phyloP scores from a whole-genome alignment of 352 stramenopile species.

The Phytopythium boreale region DNA sequence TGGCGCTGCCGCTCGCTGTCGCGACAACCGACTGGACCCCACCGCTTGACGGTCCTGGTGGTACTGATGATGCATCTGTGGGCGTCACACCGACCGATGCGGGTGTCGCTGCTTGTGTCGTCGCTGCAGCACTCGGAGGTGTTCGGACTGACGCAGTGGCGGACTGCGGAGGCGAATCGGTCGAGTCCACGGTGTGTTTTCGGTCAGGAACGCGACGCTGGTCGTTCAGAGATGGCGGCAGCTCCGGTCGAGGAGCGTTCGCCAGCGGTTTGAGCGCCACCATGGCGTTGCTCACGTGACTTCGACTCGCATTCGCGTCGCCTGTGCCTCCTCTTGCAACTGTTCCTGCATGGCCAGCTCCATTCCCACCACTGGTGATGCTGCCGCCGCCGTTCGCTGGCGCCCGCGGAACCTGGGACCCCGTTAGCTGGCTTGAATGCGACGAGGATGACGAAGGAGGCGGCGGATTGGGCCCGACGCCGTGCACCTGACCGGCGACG shows the following conservation, averaged over 20 bases:
- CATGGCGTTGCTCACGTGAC: constrained; percentile 2
- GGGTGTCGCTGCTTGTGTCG: constrained; percentile 2
- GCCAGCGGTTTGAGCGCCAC: constrained; percentile 6
- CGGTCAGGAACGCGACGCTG: constrained; percentile 6
- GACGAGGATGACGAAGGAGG: constrained; percentile 13
- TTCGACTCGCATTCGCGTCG: background rate
- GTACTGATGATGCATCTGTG: background rate
- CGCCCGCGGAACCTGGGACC: constrained; percentile 12
- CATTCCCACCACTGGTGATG: constrained; percentile 4
- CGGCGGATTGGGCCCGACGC: constrained; percentile 19
- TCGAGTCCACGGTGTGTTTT: background rate
- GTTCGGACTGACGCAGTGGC: constrained; percentile 4
- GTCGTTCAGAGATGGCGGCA: constrained; percentile 10
- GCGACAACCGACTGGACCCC: constrained; percentile 5
- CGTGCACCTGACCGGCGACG: constrained; percentile 11
- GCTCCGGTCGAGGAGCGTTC: constrained; percentile 21
- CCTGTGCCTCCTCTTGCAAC: background rate
- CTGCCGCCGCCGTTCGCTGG: constrained; percentile 19
- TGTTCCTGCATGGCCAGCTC: background rate
- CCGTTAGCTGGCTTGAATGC: constrained; percentile 10
- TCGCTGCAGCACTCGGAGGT: constrained; percentile 9
- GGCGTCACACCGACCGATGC: constrained; percentile 4
- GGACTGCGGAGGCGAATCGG: constrained; percentile 13
- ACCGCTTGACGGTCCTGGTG: background rate
- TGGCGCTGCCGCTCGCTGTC: constrained; percentile 19